Conservation (phyloP, 2,329 filamentous ascomycete species). For the Botrytis cinerea region DNA sequence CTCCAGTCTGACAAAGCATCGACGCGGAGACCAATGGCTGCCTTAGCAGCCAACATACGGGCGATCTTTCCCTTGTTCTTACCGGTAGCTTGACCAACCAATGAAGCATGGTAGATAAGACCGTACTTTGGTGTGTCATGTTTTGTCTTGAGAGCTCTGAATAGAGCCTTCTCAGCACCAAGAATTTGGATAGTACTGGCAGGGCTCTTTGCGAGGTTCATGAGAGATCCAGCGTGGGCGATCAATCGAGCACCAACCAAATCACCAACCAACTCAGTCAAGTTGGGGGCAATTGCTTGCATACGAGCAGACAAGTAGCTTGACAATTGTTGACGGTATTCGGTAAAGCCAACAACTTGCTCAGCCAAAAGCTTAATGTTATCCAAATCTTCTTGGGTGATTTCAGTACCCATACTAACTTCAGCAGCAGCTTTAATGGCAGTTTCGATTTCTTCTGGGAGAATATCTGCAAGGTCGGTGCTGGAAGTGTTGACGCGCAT, state of each 20-base stretch:
- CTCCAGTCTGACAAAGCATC: constrained; percentile 83
- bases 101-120: constrained; percentile 86
- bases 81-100: constrained; percentile 95
- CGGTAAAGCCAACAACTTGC: constrained; percentile 88
- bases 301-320: constrained; percentile 90
- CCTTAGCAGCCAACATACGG: constrained; percentile 91
- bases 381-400: constrained; percentile 85
- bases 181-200: constrained; percentile 97
- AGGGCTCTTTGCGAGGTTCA: constrained; percentile 92
- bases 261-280: constrained; percentile 90
- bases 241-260: constrained; percentile 94
- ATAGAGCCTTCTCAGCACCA: constrained; percentile 97
- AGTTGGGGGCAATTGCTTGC: constrained; percentile 94
- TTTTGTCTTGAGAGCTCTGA: constrained; percentile 98
- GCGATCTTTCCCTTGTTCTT: constrained; percentile 99
- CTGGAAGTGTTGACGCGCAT: constrained; percentile 79
- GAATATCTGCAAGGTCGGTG: constrained; percentile 81
- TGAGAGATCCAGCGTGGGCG: constrained; percentile 88
- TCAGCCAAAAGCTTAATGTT: constrained; percentile 91
- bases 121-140: constrained; percentile 99
- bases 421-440: constrained; percentile 93
- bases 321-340: constrained; percentile 85
- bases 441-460: constrained; percentile 91
- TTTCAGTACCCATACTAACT: constrained; percentile 98
- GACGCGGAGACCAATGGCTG: constrained; percentile 87